A percentile compares a stretch with the other conserved stretches of the same genome.
These are phyloP conservation scores for Quambalaria eucalypti DNA, from an alignment of 1,284 basidiomycete species.

Conservation along the genomic window DNA sequence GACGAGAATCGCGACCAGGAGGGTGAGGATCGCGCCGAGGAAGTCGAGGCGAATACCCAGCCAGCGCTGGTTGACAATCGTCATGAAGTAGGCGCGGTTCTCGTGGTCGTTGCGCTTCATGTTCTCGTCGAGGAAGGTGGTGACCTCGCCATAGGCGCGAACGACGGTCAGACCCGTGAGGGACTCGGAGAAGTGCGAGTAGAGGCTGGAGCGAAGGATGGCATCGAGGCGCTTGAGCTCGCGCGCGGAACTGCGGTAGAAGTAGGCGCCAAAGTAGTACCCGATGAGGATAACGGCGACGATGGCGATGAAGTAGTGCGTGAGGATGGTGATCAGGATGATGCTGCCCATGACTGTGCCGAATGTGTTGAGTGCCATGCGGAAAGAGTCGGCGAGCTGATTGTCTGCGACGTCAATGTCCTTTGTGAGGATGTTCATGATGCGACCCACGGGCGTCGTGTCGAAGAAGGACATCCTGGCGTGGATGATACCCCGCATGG, in stretches of 20 bases:
- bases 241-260: slow-evolving; percentile 78
- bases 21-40: slow-evolving; percentile 41
- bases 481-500: slow-evolving; percentile 54
- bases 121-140: slow-evolving; percentile 55
- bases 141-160: slow-evolving; percentile 59
- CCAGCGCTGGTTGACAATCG: slow-evolving; percentile 73
- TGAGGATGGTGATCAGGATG: slow-evolving; percentile 60
- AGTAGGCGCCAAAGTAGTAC: slow-evolving; percentile 53
- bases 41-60: slow-evolving; percentile 59
- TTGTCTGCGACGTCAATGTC: slow-evolving; percentile 85
- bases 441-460: slow-evolving; percentile 70
- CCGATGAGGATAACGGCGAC: slow-evolving; percentile 45
- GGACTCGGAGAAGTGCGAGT: slow-evolving; percentile 79
- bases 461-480: slow-evolving; percentile 73
- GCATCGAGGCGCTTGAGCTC: slow-evolving; percentile 76
- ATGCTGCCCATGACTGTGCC: slow-evolving; percentile 55
- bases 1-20: slow-evolving; percentile 37
- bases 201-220: slow-evolving; percentile 60
- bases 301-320: slow-evolving; percentile 59
- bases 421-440: slow-evolving; percentile 65
- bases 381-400: slow-evolving; percentile 48
- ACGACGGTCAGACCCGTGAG: slow-evolving; percentile 75
- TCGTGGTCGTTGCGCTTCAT: slow-evolving; percentile 67
- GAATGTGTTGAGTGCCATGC: slow-evolving; percentile 43
- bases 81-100: slow-evolving; percentile 82